These are phyloP conservation scores for Fusarium piperis DNA, from an alignment of 2,329 filamentous ascomycete genomes.

Conservation along the genomic window DNA sequence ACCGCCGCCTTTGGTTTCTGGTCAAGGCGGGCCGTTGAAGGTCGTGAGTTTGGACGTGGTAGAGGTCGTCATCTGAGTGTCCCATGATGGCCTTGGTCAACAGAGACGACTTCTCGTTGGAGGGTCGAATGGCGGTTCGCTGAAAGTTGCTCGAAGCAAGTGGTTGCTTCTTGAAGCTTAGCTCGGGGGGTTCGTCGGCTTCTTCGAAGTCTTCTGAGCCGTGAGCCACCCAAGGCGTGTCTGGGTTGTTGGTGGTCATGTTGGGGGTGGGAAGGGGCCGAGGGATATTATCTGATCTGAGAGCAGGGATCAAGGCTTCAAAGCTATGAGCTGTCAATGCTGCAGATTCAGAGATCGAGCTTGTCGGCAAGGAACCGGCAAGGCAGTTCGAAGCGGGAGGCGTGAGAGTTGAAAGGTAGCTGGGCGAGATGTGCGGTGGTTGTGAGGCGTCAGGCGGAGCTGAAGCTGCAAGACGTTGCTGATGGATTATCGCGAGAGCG, in stretches of 20 bases:
- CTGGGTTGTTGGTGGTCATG: constrained; percentile 45
- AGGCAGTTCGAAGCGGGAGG: neutral
- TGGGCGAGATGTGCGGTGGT: neutral
- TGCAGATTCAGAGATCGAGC: constrained; percentile 6
- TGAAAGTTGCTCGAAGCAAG: constrained; percentile 52
- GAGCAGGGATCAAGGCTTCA: constrained; percentile 19
- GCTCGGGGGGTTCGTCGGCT: constrained; percentile 88
- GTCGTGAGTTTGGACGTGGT: constrained; percentile 48
- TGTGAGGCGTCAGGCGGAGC: constrained; percentile 31
- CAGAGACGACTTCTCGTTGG: constrained; percentile 77
- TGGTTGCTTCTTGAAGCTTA: constrained; percentile 42
- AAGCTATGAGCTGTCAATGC: constrained; percentile 3
- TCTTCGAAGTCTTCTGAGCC: constrained; percentile 75
- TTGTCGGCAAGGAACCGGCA: constrained; percentile 8
- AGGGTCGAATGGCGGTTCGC: constrained; percentile 58
- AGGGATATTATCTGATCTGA: constrained; percentile 25
- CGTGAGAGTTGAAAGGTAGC: neutral
- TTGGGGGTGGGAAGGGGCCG: constrained; percentile 43
- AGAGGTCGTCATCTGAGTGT: constrained; percentile 66
- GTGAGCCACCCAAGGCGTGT: constrained; percentile 47
- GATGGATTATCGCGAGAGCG: constrained; percentile 1
- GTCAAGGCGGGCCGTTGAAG: constrained; percentile 41
- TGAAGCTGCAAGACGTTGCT: constrained; percentile 39
- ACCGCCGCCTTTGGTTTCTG: constrained; percentile 62
- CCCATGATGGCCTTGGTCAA: constrained; percentile 85